phyloP scores from a whole-genome alignment of 2,329 filamentous ascomycete species.

The Fonsecaea multimorphosa region DNA sequence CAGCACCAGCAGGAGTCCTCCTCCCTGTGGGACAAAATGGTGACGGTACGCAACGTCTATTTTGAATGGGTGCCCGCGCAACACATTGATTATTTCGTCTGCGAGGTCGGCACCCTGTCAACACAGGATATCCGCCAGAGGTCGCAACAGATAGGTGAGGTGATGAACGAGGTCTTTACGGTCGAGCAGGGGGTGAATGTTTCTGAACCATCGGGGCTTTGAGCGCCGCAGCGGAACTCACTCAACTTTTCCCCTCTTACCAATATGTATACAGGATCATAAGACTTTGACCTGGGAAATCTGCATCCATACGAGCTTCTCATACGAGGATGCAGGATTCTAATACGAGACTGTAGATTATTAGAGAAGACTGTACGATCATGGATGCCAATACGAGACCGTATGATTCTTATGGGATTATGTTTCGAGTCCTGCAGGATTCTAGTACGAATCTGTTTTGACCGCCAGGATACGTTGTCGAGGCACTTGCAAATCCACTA shows the following conservation, averaged over 20 bases:
- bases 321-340: no score
- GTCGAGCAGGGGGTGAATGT: constrained; percentile 1
- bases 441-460: no score
- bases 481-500: no score
- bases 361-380: no score
- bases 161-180: constrained; percentile 26
- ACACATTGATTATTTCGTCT: constrained; percentile 62
- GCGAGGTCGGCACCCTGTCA: constrained; percentile 57
- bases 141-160: constrained; percentile 21
- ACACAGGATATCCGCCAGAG: constrained; percentile 37
- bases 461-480: no score
- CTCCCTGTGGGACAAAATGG: constrained; percentile 31
- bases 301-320: no score
- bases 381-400: no score
- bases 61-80: constrained; percentile 65
- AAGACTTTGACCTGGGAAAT: background rate
- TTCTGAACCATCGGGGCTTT: background rate
- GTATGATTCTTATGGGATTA: no score
- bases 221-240: background rate
- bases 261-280: background rate
- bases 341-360: no score
- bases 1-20: background rate
- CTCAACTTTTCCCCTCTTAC: background rate
- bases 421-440: no score
- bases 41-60: constrained; percentile 56